Percentiles rank a stretch among this genome's conserved stretches.
Conservation (phyloP, 805 yeast species). For the Monosporozyma solicola region DNA sequence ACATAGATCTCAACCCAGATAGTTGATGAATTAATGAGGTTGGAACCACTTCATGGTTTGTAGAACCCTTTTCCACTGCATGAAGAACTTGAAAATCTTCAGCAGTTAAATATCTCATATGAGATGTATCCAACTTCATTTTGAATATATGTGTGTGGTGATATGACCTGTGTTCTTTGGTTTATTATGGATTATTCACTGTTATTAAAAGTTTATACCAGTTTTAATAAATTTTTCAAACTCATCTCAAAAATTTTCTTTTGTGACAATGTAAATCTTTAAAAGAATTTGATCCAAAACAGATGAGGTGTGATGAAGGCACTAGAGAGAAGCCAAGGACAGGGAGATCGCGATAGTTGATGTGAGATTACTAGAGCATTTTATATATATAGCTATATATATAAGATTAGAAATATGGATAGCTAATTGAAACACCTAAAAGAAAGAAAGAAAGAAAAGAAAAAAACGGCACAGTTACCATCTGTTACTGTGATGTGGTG, state of each 20-base stretch:
- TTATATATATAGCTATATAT: neutral
- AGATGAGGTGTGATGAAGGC: neutral
- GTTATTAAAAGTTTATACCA: neutral
- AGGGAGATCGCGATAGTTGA: neutral
- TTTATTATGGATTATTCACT: neutral
- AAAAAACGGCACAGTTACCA: neutral
- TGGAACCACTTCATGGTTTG: conserved; percentile 93
- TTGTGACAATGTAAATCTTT: neutral
- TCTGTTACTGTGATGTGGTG: neutral
- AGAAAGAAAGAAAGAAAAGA: neutral
- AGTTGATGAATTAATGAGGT: conserved; percentile 71
- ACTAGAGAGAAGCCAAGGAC: neutral
- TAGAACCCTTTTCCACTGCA: conserved; percentile 84
- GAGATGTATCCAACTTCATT: conserved; percentile 89
- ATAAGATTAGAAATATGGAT: neutral
- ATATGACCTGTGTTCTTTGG: neutral
- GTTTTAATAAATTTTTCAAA: neutral
- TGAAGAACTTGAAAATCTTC: conserved; percentile 86
- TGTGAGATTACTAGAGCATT: neutral
- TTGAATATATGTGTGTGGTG: conserved; percentile 6
- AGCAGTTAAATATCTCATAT: conserved; percentile 84
- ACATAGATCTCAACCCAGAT: conserved; percentile 65
- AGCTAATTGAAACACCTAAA: neutral
- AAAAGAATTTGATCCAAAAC: neutral
- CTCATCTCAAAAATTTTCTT: conserved; percentile 1